phyloP scores from a whole-genome alignment of 495 filamentous ascomycete genomes.

The Penicillium coprophilum region DNA sequence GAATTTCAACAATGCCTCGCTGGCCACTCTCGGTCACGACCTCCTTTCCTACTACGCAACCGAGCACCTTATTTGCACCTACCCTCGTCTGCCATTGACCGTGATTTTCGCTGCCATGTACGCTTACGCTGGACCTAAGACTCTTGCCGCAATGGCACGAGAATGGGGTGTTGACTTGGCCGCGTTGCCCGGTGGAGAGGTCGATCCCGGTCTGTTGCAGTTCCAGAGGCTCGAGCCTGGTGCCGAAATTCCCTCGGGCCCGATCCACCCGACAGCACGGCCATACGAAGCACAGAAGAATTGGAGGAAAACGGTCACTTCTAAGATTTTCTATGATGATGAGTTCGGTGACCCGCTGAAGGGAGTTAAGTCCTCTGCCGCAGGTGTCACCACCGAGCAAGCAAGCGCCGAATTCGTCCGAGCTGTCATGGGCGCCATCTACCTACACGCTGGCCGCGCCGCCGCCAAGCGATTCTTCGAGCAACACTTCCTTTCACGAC shows the following conservation, averaged over 20 bases:
- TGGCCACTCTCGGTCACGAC: constrained; percentile 77
- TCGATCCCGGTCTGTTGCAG: constrained; percentile 91
- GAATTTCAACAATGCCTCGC: constrained; percentile 76
- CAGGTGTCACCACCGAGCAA: constrained; percentile 44
- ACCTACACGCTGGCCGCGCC: constrained; percentile 70
- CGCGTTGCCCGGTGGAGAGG: constrained; percentile 79
- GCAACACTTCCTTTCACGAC: constrained; percentile 76
- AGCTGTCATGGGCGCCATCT: constrained; percentile 78
- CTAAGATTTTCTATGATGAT: constrained; percentile 72
- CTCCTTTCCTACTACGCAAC: constrained; percentile 82
- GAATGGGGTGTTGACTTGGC: constrained; percentile 92
- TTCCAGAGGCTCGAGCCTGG: constrained; percentile 64
- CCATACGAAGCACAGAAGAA: constrained; percentile 47
- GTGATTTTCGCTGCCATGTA: constrained; percentile 81
- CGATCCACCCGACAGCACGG: constrained; percentile 26
- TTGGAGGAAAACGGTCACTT: constrained; percentile 70
- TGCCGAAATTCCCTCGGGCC: constrained; percentile 34
- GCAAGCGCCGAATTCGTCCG: constrained; percentile 69
- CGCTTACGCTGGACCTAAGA: constrained; percentile 71
- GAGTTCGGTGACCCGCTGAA: constrained; percentile 67
- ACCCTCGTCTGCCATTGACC: constrained; percentile 81
- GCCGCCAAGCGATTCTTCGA: constrained; percentile 76
- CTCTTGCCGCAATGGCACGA: constrained; percentile 65
- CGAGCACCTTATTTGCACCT: constrained; percentile 82
- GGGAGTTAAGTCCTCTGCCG: constrained; percentile 17